Base-by-base conservation (phyloP, 140 eudicot species). In the Bidens hawaiensis region DNA sequence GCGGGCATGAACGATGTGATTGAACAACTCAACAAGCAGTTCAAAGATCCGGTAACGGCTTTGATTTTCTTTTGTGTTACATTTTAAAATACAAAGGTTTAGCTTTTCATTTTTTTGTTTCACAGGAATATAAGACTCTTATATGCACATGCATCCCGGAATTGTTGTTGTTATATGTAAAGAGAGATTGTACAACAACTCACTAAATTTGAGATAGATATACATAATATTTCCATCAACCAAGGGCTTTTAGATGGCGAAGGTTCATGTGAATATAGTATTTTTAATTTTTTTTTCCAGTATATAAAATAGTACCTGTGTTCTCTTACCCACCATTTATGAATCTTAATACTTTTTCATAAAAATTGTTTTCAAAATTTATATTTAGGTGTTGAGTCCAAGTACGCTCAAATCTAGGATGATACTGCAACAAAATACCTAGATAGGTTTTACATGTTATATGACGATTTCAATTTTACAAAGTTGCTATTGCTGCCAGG, bases 81-180 rank as follows among this genome's bases (percentile, higher is more conserved):
- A 52, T n/a, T 52, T 26, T 14, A 51, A 1, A 62, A 16, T 10
- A 9, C 19, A 74, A 66, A 28, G 16, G 40, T 19, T 75, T n/a
- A 54, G 38, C 40, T 34, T 12, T 48, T 45, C 62, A 40, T 26
- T 16, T 41, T n/a, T n/a, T 53, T 72, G 49, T 68, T 15, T 79
- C 27, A 69, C 64, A 93, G 97, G 95, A 93, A 45, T 40, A 88
- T 88, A 85, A 97, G 4, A 93, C 97, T 43, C 88, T 93, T 40
- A 81, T 88, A 55, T 93, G 99, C 62, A 97, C 88, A 16, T 93
- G 99, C 97, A 93, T 93, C 60, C 99, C 99, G 1, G 99, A 93
- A 57, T 93, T 93, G 75, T 95, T 93, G 22, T 93, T 88, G 78
- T n/a, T n/a, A n/a, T n/a, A n/a, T n/a, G n/a, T n/a, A 93, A 97